Base-by-base conservation (phyloP, 768 basidiomycete species). In the Tephrocybe sp. region DNA sequence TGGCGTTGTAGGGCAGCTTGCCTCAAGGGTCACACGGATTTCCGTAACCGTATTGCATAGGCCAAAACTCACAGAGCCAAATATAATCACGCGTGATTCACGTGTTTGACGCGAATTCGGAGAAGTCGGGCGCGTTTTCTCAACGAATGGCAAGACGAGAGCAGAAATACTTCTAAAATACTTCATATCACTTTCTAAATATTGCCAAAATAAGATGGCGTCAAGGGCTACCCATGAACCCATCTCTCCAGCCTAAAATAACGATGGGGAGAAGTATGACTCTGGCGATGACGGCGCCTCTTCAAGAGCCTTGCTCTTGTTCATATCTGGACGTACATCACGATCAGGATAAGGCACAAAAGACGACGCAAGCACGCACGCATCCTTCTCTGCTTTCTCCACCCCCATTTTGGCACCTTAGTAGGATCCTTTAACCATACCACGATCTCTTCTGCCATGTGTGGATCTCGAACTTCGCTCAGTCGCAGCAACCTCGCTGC, bases 351-450 rank as follows among this genome's bases (percentile, higher is more conserved):
- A 19, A 34, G 13, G 15, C 2, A 35, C 15, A 6, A 9, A 15
- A 28, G 32, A 44, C 8, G 2, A 40, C 19, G 22, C 9, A n/a
- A 39, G 22, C 12, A 64, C 70, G 52, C 37, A 73, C 74, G 59
- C 31, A 61, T 48, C 52, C 69, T 59, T 49, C 73, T 71, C 34
- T 64, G 70, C 51, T 64, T 66, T 50, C 74, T 69, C 72, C 72
- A 72, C 11, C 62, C 75, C 76, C 76, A 78, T 42, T 61, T 64
- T 47, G 65, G 69, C 32, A 63, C 63, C 21, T 56, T 60, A 16
- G 32, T 9, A 1, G 68, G 69, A 50, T 72, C 62, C 30, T 61
- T 59, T 13, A 71, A 47, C 64, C 65, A 67, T 22, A 47, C 51
- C 35, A 60, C 58, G 49, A 72, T 60, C 50, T 67, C 66, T 9